Conservation (phyloP, 108 stramenopile species). For the Fistulifera solaris region DNA sequence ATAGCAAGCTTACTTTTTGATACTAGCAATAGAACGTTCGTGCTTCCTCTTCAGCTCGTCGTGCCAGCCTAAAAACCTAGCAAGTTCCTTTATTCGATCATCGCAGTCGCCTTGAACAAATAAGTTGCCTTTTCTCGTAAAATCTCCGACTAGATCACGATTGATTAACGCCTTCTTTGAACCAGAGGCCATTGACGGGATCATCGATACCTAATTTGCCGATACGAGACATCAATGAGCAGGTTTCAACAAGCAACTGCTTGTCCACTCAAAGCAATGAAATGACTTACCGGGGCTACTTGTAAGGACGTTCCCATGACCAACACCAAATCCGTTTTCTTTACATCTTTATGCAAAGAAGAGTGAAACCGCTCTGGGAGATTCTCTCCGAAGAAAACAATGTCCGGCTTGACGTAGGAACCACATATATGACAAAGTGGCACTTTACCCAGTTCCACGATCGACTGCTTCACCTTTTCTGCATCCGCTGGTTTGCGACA, state of each 20-base stretch:
- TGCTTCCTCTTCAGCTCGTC: conserved; percentile 36
- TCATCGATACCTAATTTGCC: conserved; percentile 54
- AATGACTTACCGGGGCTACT: conserved; percentile 62
- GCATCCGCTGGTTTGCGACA: conserved; percentile 35
- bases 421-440: conserved; percentile 65
- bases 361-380: conserved; percentile 58
- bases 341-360: conserved; percentile 38
- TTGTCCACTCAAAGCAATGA: conserved; percentile 18
- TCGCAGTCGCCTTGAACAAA: conserved; percentile 81
- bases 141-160: conserved; percentile 53
- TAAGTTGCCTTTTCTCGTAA: conserved; percentile 58
- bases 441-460: conserved; percentile 41
- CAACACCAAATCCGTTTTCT: conserved; percentile 58
- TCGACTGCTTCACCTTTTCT: conserved; percentile 41
- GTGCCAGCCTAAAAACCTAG: conserved; percentile 61
- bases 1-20: too few relatives aligned
- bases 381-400: conserved; percentile 95
- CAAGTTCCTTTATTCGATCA: conserved; percentile 38
- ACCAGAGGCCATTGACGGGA: conserved; percentile 55
- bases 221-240: conserved; percentile 6
- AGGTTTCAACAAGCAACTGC: neutral
- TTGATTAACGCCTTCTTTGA: conserved; percentile 61
- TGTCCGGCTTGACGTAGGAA: conserved; percentile 90
- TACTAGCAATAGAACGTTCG: neutral
- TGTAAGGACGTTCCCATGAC: conserved; percentile 84